Evolutionary conservation across 352 stramenopile genomes (phyloP).

Genomic region (Phytophthora crassamura): DNA sequence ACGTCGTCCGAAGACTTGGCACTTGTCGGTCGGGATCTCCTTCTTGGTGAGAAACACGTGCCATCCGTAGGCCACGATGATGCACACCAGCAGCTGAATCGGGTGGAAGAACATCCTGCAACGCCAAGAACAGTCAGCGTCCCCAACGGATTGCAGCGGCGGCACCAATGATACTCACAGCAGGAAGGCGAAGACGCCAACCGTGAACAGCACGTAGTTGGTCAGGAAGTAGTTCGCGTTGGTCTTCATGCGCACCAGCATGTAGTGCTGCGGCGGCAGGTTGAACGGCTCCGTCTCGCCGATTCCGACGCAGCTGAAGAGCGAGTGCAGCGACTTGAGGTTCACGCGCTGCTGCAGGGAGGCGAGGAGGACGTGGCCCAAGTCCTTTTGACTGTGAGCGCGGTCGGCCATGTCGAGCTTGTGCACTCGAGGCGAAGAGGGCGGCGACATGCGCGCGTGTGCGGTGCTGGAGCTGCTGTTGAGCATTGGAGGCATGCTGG

Average conservation of each 20-base stretch:
- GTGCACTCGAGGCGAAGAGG: conserved; percentile 24
- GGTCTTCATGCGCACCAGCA: conserved; percentile 60
- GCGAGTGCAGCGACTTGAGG: conserved; percentile 55
- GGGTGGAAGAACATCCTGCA: conserved; percentile 75
- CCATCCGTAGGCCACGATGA: conserved; percentile 67
- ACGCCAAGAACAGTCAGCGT: conserved; percentile 1
- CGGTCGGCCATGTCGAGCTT: background rate
- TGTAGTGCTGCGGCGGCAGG: conserved; percentile 53
- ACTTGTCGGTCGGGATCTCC: conserved; percentile 50
- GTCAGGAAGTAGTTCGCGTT: conserved; percentile 80
- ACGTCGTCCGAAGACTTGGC: conserved; percentile 60
- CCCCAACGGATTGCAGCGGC: background rate
- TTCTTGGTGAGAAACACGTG: conserved; percentile 74
- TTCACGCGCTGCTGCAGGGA: conserved; percentile 51
- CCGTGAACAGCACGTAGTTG: conserved; percentile 75
- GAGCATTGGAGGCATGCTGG: conserved; percentile 35
- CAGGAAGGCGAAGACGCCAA: conserved; percentile 67
- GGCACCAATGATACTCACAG: conserved; percentile 38
- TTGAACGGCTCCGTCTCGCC: conserved; percentile 71
- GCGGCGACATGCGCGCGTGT: conserved; percentile 27
- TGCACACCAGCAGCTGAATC: conserved; percentile 70
- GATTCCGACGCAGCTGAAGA: conserved; percentile 70
- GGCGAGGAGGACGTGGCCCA: conserved; percentile 48
- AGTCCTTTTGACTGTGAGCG: conserved; percentile 11
- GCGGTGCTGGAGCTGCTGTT: conserved; percentile 26